Conservation (phyloP, 495 filamentous ascomycete genomes). For the Penicillium waksmanii region DNA sequence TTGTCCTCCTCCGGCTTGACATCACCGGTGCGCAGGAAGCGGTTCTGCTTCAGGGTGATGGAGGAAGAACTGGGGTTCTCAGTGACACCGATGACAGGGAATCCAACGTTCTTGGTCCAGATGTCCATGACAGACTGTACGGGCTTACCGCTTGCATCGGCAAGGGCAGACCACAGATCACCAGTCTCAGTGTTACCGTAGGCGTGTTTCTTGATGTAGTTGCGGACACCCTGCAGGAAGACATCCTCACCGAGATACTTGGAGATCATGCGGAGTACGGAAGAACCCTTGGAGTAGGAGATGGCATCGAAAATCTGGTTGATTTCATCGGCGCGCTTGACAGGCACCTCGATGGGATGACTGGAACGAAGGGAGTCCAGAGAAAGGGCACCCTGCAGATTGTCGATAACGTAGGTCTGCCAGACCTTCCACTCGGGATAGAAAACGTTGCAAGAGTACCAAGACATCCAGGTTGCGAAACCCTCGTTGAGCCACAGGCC, state of each 20-base stretch:
- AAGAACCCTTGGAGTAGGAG: constrained; percentile 95
- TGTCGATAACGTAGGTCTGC: constrained; percentile 91
- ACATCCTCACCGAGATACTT: constrained; percentile 90
- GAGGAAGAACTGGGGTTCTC: constrained; percentile 52
- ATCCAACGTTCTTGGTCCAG: constrained; percentile 72
- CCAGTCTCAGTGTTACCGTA: constrained; percentile 76
- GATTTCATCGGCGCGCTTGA: constrained; percentile 92
- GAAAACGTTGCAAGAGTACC: constrained; percentile 68
- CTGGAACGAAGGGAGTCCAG: constrained; percentile 92
- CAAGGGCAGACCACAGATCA: constrained; percentile 89
- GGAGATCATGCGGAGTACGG: constrained; percentile 95
- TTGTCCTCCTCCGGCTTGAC: constrained; percentile 72
- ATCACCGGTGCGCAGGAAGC: constrained; percentile 68
- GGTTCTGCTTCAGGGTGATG: constrained; percentile 65
- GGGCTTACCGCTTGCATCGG: constrained; percentile 87
- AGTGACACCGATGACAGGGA: constrained; percentile 64
- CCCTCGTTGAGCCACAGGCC: constrained; percentile 98
- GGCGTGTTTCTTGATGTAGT: constrained; percentile 93
- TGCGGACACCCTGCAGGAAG: constrained; percentile 90
- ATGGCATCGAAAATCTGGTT: constrained; percentile 99
- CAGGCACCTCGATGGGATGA: constrained; percentile 96
- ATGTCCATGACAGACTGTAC: constrained; percentile 74
- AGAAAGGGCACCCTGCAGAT: constrained; percentile 81
- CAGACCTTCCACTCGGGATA: constrained; percentile 99
- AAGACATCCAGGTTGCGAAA: constrained; percentile 89